phyloP scores from a whole-genome alignment of 2,329 filamentous ascomycete genomes.

The Calonectria leucothoes region DNA sequence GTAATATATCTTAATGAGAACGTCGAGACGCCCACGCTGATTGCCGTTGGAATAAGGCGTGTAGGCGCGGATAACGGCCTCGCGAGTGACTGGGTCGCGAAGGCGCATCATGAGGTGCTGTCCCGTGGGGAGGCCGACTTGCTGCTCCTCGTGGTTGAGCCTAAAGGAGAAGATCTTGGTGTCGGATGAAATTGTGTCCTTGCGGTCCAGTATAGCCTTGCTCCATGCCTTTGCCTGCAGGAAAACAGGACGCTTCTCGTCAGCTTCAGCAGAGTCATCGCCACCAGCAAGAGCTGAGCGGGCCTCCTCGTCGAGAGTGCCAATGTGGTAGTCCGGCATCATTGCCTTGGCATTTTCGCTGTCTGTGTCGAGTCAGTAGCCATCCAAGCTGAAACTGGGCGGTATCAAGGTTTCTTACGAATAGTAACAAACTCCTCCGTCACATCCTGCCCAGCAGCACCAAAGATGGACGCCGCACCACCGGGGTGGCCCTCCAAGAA shows the following conservation, averaged over 20 bases:
- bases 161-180: slow-evolving; percentile 85
- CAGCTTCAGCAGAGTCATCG: slow-evolving; percentile 48
- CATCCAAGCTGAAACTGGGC: background rate
- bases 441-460: slow-evolving; percentile 83
- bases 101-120: slow-evolving; percentile 90
- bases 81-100: slow-evolving; percentile 75
- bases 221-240: slow-evolving; percentile 79
- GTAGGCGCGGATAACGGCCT: slow-evolving; percentile 86
- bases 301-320: slow-evolving; percentile 74
- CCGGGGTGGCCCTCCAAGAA: slow-evolving; percentile 89
- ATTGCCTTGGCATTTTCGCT: slow-evolving; percentile 92
- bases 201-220: slow-evolving; percentile 76
- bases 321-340: slow-evolving; percentile 89
- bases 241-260: slow-evolving; percentile 69
- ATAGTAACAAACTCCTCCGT: slow-evolving; percentile 94
- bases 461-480: slow-evolving; percentile 85
- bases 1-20: slow-evolving; percentile 87
- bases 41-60: slow-evolving; percentile 79
- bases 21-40: slow-evolving; percentile 73
- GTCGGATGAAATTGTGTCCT: slow-evolving; percentile 79
- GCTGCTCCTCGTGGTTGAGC: slow-evolving; percentile 77
- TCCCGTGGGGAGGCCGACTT: slow-evolving; percentile 81
- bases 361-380: slow-evolving; percentile 65
- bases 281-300: slow-evolving; percentile 61
- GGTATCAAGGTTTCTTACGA: slow-evolving; percentile 67